Evolutionary conservation across 78 protist genomes (phyloP), one percentile per base, ranked within the genome.

Genomic region (Chrysochromulina parva): DNA sequence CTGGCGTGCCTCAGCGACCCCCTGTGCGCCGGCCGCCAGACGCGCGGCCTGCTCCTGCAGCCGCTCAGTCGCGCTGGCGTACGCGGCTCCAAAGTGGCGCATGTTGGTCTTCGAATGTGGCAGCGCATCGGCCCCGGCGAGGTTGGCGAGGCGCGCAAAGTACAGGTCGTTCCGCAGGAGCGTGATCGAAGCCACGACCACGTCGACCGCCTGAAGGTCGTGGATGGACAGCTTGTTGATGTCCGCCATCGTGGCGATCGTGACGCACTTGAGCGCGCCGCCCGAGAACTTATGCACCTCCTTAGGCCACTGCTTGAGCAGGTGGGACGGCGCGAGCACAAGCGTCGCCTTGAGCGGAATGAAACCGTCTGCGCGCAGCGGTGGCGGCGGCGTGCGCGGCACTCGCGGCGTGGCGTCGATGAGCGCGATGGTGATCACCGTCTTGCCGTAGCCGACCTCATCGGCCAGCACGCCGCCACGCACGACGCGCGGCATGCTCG

Each of bases 361-460:
- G 78, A 2, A 69, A 10, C 50, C 50, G 24, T 22, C 50, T 10
- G 48, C 50, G 13, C 50, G 50, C 50, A 69, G 78, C 28, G 78
- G 78, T 9, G 81, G 54, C 17, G 81, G 81, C 13, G 81, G 81
- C 54, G 54, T 11, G 22, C 3, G 55, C 65, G n/a, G 59, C 78
- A 1, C 69, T 1, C 38, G n/a, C n/a, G 10, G 10, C 48, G 54
- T 11, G 14, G 92, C 3, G 48, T 67, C 88, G 71, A 90, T 85
- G 19, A 90, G 89, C 26, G 82, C 85, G 28, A 90, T 10, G 9
- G 92, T 67, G 58, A 90, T 47, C 52, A 62, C 92, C 28, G 92
- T 90, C 88, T 90, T 90, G 20, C 92, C 92, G 88, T 90, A 90
- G 47, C 92, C 92, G 9, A 90, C 92, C 81, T 69, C 78, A 65